These are phyloP conservation scores for Aphanomyces invadans DNA, from an alignment of 352 stramenopile species.

Conservation along the genomic window DNA sequence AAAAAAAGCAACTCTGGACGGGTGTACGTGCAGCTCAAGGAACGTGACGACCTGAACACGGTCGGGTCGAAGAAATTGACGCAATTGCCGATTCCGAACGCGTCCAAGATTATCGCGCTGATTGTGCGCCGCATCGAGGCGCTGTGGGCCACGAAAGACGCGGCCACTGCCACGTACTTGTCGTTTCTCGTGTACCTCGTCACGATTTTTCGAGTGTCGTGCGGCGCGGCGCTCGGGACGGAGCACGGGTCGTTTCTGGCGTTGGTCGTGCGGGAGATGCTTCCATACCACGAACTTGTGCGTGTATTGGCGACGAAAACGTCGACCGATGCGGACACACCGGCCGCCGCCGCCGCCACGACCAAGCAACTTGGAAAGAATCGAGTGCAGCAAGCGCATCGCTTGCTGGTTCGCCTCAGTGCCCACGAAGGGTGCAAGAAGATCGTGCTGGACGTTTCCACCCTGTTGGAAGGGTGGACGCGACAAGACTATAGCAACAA, in stretches of 20 bases:
- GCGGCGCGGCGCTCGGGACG: constrained; percentile 58
- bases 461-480: constrained; percentile 62
- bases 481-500: constrained; percentile 16
- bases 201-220: constrained; percentile 47
- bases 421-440: constrained; percentile 70
- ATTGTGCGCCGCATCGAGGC: constrained; percentile 41
- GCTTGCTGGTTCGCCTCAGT: constrained; percentile 54
- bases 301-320: constrained; percentile 47
- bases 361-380: no score
- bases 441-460: constrained; percentile 66
- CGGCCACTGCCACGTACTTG: constrained; percentile 43
- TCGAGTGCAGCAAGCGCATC: constrained; percentile 58
- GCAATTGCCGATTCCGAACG: constrained; percentile 12
- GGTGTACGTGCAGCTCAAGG: constrained; percentile 58
- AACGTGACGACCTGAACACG: constrained; percentile 8
- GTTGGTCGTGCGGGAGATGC: constrained; percentile 53
- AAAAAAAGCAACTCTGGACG: constrained; percentile 76
- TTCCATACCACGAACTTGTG: constrained; percentile 66
- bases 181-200: constrained; percentile 68
- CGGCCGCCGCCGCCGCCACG: no score
- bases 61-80: neutral
- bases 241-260: constrained; percentile 39
- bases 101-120: constrained; percentile 26
- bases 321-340: no score
- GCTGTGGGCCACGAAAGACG: constrained; percentile 52